These are phyloP conservation scores for Candida awuae DNA, from an alignment of 805 yeast species.

Conservation along the genomic window DNA sequence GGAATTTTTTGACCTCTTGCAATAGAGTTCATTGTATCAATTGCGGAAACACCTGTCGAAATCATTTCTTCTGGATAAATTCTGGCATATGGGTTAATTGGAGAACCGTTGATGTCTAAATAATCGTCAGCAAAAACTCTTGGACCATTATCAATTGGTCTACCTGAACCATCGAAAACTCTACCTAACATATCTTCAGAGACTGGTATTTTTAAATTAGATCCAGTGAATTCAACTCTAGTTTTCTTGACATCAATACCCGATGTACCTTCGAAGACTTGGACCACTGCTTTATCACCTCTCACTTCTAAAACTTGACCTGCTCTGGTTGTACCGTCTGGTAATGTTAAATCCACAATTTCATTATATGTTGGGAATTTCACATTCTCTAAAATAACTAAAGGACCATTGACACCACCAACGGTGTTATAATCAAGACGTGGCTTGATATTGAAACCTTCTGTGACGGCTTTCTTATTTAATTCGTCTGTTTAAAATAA, in stretches of 20 bases:
- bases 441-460: constrained; percentile 87
- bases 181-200: constrained; percentile 97
- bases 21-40: constrained; percentile 98
- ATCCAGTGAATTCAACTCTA: constrained; percentile 93
- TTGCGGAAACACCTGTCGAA: constrained; percentile 97
- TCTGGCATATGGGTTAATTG: constrained; percentile 96
- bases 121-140: constrained; percentile 97
- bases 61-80: constrained; percentile 99
- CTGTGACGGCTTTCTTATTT: constrained; percentile 86
- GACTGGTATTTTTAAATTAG: constrained; percentile 86
- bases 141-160: constrained; percentile 98
- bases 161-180: constrained; percentile 97
- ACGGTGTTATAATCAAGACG: constrained; percentile 92
- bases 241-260: constrained; percentile 99
- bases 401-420: constrained; percentile 97
- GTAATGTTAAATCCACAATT: constrained; percentile 92
- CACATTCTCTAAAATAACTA: constrained; percentile 82
- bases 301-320: constrained; percentile 98
- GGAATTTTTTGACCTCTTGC: constrained; percentile 99
- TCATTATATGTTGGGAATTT: constrained; percentile 89
- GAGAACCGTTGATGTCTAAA: constrained; percentile 96
- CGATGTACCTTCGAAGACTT: constrained; percentile 98
- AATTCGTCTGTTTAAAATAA: constrained; percentile 51
- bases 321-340: constrained; percentile 90
- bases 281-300: constrained; percentile 95